Base-by-base conservation (phyloP, 106 monocot species). In the Iris macrosiphon region DNA sequence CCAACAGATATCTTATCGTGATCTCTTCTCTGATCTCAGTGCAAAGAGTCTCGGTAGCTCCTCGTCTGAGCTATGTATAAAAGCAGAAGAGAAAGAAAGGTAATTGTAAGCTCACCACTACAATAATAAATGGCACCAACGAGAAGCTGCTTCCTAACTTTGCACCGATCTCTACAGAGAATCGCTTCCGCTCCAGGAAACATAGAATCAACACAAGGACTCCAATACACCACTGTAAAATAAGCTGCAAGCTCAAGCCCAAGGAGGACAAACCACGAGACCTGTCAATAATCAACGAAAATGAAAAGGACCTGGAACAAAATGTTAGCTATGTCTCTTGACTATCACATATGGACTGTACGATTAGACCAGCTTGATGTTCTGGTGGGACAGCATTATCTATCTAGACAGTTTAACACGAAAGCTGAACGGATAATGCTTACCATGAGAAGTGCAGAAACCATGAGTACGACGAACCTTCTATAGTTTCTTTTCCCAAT, bases 91-190 rank as follows among this genome's bases (percentile, higher is more conserved):
- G n/a, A n/a, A n/a, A n/a, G n/a, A n/a, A n/a, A n/a, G n/a, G n/a
- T n/a, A n/a, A n/a, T n/a, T n/a, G n/a, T n/a, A n/a, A 74, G n/a
- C 93, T 79, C 55, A 93, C 93, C 73, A 87, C 80, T 10, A 89
- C 88, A 60, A 85, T 57, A 35, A 79, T 67, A 61, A 88, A 94
- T 18, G 88, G 88, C n/a, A 72, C 70, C 47, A 85, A 71, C 3
- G 94, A 88, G 76, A 94, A 94, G 60, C 94, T 89, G 72, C 88
- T 89, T 57, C 94, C 94, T 31, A 94, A 65, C 65, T 94, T 94
- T 57, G 73, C 70, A 13, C 60, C 49, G 24, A 94, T 85, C 40
- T 94, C 81, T 17, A 53, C 46, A 27, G 75, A 70, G 68, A 82
- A 89, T 42, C 54, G 66, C 46, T 73, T 67, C 26, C 73, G 78